Conservation (phyloP, 2,329 filamentous ascomycete genomes). For the Xylaria sp. region DNA sequence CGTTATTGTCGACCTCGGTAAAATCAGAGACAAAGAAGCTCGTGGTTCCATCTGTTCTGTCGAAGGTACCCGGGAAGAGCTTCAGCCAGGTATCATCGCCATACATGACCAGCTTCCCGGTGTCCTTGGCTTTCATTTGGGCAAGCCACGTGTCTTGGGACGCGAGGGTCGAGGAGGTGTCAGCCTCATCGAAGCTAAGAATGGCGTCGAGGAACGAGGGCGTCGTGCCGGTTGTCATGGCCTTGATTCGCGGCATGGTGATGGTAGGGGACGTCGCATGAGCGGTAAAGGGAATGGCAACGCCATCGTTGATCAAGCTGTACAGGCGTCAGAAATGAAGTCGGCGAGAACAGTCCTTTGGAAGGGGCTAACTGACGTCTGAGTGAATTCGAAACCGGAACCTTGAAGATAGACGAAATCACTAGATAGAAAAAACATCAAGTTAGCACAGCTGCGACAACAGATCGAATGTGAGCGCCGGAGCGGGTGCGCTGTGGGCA, state of each 20-base stretch:
- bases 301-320: conserved; percentile 84
- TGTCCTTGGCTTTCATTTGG: conserved; percentile 80
- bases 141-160: conserved; percentile 96
- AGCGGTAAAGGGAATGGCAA: conserved; percentile 91
- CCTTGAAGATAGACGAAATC: conserved; percentile 89
- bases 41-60: conserved; percentile 88
- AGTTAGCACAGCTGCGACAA: conserved; percentile 27
- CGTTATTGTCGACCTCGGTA: conserved; percentile 96
- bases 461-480: neutral
- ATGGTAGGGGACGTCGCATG: conserved; percentile 97
- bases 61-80: conserved; percentile 90
- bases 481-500: neutral
- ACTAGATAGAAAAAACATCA: conserved; percentile 57
- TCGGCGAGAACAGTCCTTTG: neutral
- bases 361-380: conserved; percentile 69
- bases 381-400: conserved; percentile 88
- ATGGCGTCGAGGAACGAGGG: conserved; percentile 98
- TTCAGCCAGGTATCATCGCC: conserved; percentile 99
- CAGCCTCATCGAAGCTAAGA: conserved; percentile 93
- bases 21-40: conserved; percentile 99
- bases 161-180: conserved; percentile 87
- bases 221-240: conserved; percentile 97
- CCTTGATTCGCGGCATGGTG: conserved; percentile 97
- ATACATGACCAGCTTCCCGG: conserved; percentile 89
- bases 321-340: conserved; percentile 12